Evolutionary conservation across 139 green algal genomes (phyloP).

Genomic region (Pleodorina starrii): DNA sequence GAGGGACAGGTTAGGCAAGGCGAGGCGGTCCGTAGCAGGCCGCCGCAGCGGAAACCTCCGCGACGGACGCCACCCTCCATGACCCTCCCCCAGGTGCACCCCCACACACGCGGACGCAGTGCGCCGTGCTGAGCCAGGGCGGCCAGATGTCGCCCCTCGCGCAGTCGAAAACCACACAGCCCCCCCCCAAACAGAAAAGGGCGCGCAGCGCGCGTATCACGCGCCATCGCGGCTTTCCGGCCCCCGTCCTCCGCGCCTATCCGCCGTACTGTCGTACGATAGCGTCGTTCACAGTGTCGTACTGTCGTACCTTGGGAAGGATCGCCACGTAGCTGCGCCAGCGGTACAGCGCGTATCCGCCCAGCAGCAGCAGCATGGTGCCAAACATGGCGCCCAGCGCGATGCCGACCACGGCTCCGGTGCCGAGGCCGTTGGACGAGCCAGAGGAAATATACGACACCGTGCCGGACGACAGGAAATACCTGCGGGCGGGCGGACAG

Average conservation of each 20-base stretch:
- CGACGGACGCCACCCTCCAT: no score
- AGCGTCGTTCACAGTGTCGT: neutral
- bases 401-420: neutral
- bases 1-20: neutral
- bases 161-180: neutral
- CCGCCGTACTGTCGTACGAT: neutral
- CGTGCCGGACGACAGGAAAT: neutral
- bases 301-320: conserved; percentile 10
- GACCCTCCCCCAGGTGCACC: no score
- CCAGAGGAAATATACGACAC: neutral
- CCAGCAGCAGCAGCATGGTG: neutral
- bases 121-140: neutral
- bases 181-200: neutral
- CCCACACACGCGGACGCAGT: no score
- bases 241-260: neutral
- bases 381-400: neutral
- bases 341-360: neutral
- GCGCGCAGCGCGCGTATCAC: neutral
- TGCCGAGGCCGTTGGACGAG: neutral
- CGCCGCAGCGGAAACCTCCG: no score
- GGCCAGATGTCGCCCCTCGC: neutral
- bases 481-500: no score
- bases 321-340: neutral
- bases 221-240: neutral
- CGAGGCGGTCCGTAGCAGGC: no score